Evolutionary conservation across 176 grass and related monocot genomes (phyloP), one percentile per base, ranked within the genome.

Genomic region (Oryza coarctata): DNA sequence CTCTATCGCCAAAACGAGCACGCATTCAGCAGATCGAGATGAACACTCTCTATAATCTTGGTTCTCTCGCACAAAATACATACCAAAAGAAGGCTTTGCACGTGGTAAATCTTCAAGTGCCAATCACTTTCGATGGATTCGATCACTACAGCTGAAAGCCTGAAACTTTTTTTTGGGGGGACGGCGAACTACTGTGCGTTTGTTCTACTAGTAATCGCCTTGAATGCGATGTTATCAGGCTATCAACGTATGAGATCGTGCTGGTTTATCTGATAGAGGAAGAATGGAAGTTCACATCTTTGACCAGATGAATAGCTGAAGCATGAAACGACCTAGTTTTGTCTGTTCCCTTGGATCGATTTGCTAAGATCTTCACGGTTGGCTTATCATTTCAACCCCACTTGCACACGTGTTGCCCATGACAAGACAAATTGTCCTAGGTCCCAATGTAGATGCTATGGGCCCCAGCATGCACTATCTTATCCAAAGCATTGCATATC

Each of bases 341-440:
- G 17, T 52, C n/a, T 58, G 22, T 23, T 20, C 3, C 23, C 69
- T 29, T 45, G 12, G 39, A 28, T 29, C 5, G 39, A 45, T 71
- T 28, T 71, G 39, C 25, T 60, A 73, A 45, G 26, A 73, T 73
- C 15, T 33, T 45, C 3, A 72, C n/a, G 1, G 22, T 38, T 80
- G 78, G 6, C 1, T 13, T 25, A 35, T 50, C 12, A 38, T 60
- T 22, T 22, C 32, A 0, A 14, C 15, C 17, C 34, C 27, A 34
- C 69, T 25, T 76, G 82, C 82, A 76, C 32, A 76, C 72, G 45
- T 76, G 72, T 84, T 26, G 1, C 14, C 32, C 9, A 40, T 55
- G 71, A 76, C 43, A 15, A 26, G 63, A 72, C 43, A 67, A 17
- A 36, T 69, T 43, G 41, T 33, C 43, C 23, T 15, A 20, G 72